Conservation (phyloP, 768 basidiomycete genomes). For the Serendipita sp. region DNA sequence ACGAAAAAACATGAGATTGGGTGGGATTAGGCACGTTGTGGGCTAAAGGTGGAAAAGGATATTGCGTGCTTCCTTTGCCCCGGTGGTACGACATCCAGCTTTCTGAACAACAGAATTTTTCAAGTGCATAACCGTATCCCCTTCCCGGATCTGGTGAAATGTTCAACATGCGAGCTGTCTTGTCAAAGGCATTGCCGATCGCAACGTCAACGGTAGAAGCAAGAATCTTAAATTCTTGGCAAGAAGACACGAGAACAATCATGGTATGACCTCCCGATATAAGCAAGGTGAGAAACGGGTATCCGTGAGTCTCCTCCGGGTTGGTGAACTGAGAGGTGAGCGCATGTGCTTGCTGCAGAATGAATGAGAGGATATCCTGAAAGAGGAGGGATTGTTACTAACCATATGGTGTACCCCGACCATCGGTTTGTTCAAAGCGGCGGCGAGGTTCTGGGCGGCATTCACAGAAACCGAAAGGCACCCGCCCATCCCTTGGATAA, state of each 20-base stretch:
- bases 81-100: neutral
- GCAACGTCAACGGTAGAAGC: conserved; percentile 61
- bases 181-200: conserved; percentile 72
- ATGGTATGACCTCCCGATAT: conserved; percentile 93
- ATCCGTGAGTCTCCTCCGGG: conserved; percentile 28
- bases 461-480: conserved; percentile 67
- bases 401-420: conserved; percentile 97
- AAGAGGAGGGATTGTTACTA: conserved; percentile 10
- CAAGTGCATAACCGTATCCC: conserved; percentile 70
- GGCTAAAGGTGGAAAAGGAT: neutral
- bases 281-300: conserved; percentile 78
- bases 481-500: conserved; percentile 46
- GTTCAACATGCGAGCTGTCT: conserved; percentile 52
- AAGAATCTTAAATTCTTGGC: conserved; percentile 44
- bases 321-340: conserved; percentile 61
- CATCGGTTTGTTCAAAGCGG: conserved; percentile 57
- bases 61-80: conserved; percentile 14
- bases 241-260: conserved; percentile 53
- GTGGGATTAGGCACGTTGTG: conserved; percentile 8
- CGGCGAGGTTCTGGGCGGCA: conserved; percentile 74
- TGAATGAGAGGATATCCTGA: neutral
- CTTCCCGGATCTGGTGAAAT: conserved; percentile 40
- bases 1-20: conserved; percentile 50
- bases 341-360: conserved; percentile 74
- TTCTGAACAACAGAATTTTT: conserved; percentile 36